Base-by-base conservation (phyloP, 352 stramenopile species). In the Phytophthora foliorum region DNA sequence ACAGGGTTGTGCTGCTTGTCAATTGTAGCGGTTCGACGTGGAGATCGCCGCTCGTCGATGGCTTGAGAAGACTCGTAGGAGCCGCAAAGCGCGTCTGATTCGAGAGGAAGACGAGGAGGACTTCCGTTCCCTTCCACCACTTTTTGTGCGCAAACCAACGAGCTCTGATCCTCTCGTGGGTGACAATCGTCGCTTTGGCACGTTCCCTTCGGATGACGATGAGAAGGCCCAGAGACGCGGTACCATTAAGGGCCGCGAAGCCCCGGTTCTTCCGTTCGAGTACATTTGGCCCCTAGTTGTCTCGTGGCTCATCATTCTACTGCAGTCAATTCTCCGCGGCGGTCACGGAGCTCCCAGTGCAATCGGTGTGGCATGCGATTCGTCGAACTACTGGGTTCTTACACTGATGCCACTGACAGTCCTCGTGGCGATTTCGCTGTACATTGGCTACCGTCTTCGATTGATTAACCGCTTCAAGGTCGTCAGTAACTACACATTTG, bases 321-420 rank as follows among this genome's bases (percentile, higher is more conserved):
- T 79, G 5, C 84, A 92, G 52, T 79, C 82, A 10, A 57, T 93
- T 9, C 54, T 93, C 29, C 81, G 84, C 22, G 86, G 86, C 24
- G 86, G 85, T 10, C 86, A 94, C 22, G 85, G 86, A 16, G 56
- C 74, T 0, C 75, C 78, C 0, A 91, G 82, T 53, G 61, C 90
- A 29, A 75, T 99, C 39, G 97, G 97, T 44, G 90, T 99, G 36
- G 51, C 79, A 11, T 99, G 97, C 74, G 90, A 93, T 56, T 97
- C 89, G 14, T 38, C 49, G 16, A 45, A 67, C 9, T 99, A 98
- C 76, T 99, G 97, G 97, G 48, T 41, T 19, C 48, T 55, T 31
- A 55, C 48, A 21, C 27, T 55, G 8, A 24, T 55, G 25, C 48
- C 48, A 55, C n/a, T 55, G 34, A 39, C 34, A 39, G 14, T 39